phyloP scores from a whole-genome alignment of 305 asterid genomes.

The Fraxinus dipetala region DNA sequence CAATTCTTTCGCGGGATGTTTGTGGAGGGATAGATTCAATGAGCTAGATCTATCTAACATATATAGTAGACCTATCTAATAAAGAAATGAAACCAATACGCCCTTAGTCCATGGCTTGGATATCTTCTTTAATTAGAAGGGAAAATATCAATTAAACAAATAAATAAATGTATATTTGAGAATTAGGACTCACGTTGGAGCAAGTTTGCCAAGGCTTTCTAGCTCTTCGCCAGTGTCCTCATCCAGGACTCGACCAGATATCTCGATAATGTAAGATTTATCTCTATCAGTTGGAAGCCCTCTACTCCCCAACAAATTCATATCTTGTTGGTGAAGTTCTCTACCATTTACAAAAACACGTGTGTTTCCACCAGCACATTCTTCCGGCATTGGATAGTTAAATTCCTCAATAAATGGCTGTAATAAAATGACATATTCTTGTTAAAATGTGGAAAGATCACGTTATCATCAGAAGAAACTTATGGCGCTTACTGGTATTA shows the following conservation, averaged over 20 bases:
- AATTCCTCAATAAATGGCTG: constrained; percentile 54
- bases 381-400: constrained; percentile 44
- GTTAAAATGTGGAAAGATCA: background rate
- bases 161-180: background rate
- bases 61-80: background rate
- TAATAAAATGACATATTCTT: background rate
- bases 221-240: constrained; percentile 49
- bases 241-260: constrained; percentile 51
- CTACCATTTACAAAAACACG: constrained; percentile 49
- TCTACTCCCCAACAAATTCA: constrained; percentile 39
- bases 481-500: constrained; percentile 39
- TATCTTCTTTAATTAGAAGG: background rate
- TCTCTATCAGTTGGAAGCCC: constrained; percentile 41
- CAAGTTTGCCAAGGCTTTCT: constrained; percentile 51
- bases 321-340: constrained; percentile 45
- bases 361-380: constrained; percentile 47
- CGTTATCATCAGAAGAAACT: background rate
- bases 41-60: background rate
- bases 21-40: background rate
- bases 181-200: constrained; percentile 45
- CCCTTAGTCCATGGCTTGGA: background rate
- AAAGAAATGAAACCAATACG: background rate
- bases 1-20: background rate
- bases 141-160: background rate
- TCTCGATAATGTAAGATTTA: constrained; percentile 44